Percentiles rank a stretch among this genome's conserved stretches.
Evolutionary conservation across 2,329 filamentous ascomycete genomes (phyloP).

Genomic region (Ciborinia camelliae): DNA sequence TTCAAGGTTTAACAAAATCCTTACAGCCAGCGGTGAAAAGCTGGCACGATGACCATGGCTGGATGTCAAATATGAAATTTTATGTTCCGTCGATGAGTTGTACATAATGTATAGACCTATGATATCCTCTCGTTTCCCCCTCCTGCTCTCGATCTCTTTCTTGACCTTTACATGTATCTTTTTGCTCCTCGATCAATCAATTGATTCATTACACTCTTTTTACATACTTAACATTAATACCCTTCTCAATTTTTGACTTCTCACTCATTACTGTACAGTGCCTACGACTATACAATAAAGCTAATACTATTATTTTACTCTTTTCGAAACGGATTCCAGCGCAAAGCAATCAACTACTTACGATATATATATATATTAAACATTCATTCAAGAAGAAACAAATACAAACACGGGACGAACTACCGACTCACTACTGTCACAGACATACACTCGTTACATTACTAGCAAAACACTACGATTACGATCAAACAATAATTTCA

Average conservation of each 20-base stretch:
- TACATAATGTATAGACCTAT: constrained; percentile 12
- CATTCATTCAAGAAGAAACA: constrained; percentile 5
- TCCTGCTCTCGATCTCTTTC: constrained; percentile 17
- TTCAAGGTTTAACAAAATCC: constrained; percentile 15
- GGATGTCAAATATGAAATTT: constrained; percentile 3
- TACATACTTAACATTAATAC: constrained; percentile 9
- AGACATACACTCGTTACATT: constrained; percentile 5
- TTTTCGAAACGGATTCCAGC: background rate
- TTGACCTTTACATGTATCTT: constrained; percentile 8
- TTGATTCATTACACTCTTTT: constrained; percentile 7
- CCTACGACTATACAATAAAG: constrained; percentile 1
- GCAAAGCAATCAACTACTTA: background rate
- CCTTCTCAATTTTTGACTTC: background rate
- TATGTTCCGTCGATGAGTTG: constrained; percentile 19
- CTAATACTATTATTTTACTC: constrained; percentile 6
- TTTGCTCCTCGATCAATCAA: constrained; percentile 4
- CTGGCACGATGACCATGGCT: constrained; percentile 5
- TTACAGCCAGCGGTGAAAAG: constrained; percentile 16
- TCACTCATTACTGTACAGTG: background rate
- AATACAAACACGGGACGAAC: constrained; percentile 13
- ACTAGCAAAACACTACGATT: background rate
- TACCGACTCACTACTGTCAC: constrained; percentile 4
- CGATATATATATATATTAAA: background rate
- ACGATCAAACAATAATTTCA: background rate
- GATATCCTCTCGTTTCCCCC: constrained; percentile 19